Evolutionary conservation across 257 asterid genomes (phyloP), one percentile per base, ranked within the genome.

Genomic region (Euphrasia confusa): DNA sequence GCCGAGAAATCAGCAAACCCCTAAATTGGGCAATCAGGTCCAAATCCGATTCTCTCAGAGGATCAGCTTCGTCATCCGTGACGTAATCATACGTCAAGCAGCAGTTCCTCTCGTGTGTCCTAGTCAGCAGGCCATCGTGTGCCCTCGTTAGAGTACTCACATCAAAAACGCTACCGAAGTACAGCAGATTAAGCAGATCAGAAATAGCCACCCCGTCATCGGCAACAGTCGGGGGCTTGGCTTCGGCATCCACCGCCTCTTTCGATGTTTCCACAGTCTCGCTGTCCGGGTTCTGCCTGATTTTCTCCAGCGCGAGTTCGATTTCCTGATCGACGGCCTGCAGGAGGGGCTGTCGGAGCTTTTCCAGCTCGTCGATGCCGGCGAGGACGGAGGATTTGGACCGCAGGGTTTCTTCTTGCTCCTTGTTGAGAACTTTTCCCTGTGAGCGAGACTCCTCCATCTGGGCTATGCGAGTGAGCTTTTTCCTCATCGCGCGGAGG

Each of bases 41-140:
- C 84, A 93, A 82, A 67, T 93, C 99, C 68, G 62, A 63, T 74
- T 93, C 99, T 28, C 81, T 86, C 67, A 91, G 70, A 50, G 86
- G 85, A 63, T 82, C 82, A 48, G 83, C 74, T 55, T 89, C 99
- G 54, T 89, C 99, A 58, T 89, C 97, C 3, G 97, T 87, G 30
- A 92, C 95, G 65, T 82, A 86, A 69, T 92, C 99, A 21, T 92
- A 92, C 6, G 97, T 81, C 48, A 92, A 70, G 77, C 99, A 92
- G 71, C 95, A 86, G 2, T 82, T 83, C 80, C 99, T 86, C 75
- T 92, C 99, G 53, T 84, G 97, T 48, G 90, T 78, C 85, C 92
- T 89, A n/a, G 95, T 79, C 68, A 84, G 65, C 97, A 92, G 70
- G 66, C 73, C 68, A 10, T 79, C 83, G 27, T 67, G 74, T 4